A percentile compares a stretch with the other conserved stretches of the same genome.
Conservation (phyloP, 1,284 basidiomycete genomes). For the Lignosus rhinocerotis region DNA sequence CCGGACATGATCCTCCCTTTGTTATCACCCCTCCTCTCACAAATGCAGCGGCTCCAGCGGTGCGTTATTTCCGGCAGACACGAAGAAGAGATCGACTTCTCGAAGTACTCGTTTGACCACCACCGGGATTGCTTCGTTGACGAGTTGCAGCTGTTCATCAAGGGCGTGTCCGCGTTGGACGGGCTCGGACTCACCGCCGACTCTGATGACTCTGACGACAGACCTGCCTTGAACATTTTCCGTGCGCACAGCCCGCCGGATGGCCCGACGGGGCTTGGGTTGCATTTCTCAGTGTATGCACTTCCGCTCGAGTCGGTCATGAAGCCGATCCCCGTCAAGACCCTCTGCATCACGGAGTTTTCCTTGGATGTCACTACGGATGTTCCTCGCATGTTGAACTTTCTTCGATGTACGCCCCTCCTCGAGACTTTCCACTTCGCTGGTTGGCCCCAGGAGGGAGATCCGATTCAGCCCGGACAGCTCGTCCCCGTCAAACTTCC, state of each 20-base stretch:
- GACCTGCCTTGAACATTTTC: slow-evolving; percentile 20
- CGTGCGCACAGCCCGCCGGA: slow-evolving; percentile 19
- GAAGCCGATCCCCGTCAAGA: slow-evolving; percentile 52
- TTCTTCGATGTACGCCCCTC: slow-evolving; percentile 58
- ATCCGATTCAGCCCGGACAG: slow-evolving; percentile 36
- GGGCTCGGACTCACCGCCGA: slow-evolving; percentile 15
- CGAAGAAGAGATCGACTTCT: slow-evolving; percentile 25
- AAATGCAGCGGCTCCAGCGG: slow-evolving; percentile 54
- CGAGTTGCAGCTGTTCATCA: slow-evolving; percentile 22
- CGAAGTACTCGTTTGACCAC: slow-evolving; percentile 17
- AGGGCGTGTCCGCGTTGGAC: slow-evolving; percentile 20
- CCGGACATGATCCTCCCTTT: slow-evolving; percentile 58
- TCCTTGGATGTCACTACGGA: slow-evolving; percentile 38
- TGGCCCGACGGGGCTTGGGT: slow-evolving; percentile 15
- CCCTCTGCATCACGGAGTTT: slow-evolving; percentile 54
- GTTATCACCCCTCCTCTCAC: slow-evolving; percentile 57
- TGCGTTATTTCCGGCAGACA: slow-evolving; percentile 41
- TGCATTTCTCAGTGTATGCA: slow-evolving; percentile 39
- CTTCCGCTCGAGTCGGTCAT: slow-evolving; percentile 47
- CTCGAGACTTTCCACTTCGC: slow-evolving; percentile 57
- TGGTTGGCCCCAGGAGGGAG: slow-evolving; percentile 52
- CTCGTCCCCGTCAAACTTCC: slow-evolving; percentile 47
- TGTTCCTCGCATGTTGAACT: slow-evolving; percentile 51
- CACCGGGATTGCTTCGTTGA: slow-evolving; percentile 14
- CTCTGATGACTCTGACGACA: slow-evolving; percentile 13